These are phyloP conservation scores for Fistulinella cinereoalba DNA, from an alignment of 1,284 basidiomycete genomes.

Conservation along the genomic window DNA sequence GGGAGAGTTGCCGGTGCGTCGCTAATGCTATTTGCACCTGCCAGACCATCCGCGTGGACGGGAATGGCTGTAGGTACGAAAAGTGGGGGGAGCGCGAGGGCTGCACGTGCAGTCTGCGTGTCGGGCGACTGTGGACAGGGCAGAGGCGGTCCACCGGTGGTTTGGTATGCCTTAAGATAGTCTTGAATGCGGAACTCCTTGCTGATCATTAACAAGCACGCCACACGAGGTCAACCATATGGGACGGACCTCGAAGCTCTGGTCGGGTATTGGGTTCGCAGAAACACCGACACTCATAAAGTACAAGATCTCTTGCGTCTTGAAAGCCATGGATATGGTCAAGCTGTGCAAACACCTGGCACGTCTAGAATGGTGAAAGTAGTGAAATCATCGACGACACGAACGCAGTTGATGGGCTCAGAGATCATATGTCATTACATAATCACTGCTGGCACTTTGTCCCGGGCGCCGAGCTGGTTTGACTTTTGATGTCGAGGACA, in stretches of 20 bases:
- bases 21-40: slow-evolving; percentile 2
- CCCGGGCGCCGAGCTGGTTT: too few species aligned
- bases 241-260: slow-evolving; percentile 31
- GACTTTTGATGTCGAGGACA: too few species aligned
- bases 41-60: slow-evolving; percentile 5
- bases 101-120: slow-evolving; percentile 32
- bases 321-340: slow-evolving; percentile 8
- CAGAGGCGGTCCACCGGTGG: slow-evolving; percentile 32
- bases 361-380: background rate
- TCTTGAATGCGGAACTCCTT: slow-evolving; percentile 40
- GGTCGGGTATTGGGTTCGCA: slow-evolving; percentile 9
- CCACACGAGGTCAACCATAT: background rate
- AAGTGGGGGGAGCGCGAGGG: slow-evolving; percentile 36
- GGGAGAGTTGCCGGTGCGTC: slow-evolving; percentile 5
- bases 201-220: background rate
- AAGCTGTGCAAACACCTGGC: background rate
- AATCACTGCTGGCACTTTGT: slow-evolving; percentile 6
- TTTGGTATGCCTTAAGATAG: slow-evolving; percentile 37
- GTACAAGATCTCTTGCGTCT: slow-evolving; percentile 17
- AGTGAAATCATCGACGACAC: background rate
- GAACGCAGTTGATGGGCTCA: background rate
- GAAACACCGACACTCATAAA: slow-evolving; percentile 31
- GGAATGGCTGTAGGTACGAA: slow-evolving; percentile 35
- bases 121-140: slow-evolving; percentile 38
- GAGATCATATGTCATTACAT: slow-evolving; percentile 20